Evolutionary conservation across 2,329 filamentous ascomycete species (phyloP).

Genomic region (Cladosporium cucumerinum): DNA sequence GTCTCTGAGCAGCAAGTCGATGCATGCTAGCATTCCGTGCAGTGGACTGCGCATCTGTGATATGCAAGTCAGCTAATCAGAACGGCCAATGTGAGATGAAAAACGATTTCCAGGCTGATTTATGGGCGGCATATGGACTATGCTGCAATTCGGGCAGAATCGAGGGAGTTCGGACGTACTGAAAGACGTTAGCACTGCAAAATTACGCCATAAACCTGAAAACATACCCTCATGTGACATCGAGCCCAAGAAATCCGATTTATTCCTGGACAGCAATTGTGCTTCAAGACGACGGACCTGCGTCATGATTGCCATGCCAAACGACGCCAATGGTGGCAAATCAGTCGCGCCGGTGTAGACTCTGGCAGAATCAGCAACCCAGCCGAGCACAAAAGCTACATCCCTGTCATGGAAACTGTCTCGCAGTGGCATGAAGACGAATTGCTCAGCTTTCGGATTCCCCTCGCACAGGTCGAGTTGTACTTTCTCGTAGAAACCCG

Average conservation of each 20-base stretch:
- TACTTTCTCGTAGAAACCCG: background rate
- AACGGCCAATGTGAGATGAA: too few species aligned
- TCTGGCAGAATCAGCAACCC: slow-evolving; percentile 40
- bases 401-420: slow-evolving; percentile 46
- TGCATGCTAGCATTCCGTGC: slow-evolving; percentile 27
- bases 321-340: slow-evolving; percentile 37
- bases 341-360: slow-evolving; percentile 37
- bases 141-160: background rate
- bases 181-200: background rate
- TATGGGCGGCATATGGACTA: too few species aligned
- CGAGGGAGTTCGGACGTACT: background rate
- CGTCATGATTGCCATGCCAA: slow-evolving; percentile 55
- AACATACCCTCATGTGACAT: slow-evolving; percentile 38
- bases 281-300: slow-evolving; percentile 55
- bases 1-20: slow-evolving; percentile 43
- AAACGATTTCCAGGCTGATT: background rate
- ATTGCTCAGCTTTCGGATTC: slow-evolving; percentile 13
- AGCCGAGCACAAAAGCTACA: slow-evolving; percentile 42
- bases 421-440: slow-evolving; percentile 51
- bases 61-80: background rate
- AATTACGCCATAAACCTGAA: background rate
- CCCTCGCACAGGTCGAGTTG: background rate
- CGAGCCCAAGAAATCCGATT: slow-evolving; percentile 40
- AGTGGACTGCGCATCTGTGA: slow-evolving; percentile 25
- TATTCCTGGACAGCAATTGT: slow-evolving; percentile 39